Base-by-base conservation (phyloP, 2,329 filamentous ascomycete species). In the Colletotrichum euphorbiae region DNA sequence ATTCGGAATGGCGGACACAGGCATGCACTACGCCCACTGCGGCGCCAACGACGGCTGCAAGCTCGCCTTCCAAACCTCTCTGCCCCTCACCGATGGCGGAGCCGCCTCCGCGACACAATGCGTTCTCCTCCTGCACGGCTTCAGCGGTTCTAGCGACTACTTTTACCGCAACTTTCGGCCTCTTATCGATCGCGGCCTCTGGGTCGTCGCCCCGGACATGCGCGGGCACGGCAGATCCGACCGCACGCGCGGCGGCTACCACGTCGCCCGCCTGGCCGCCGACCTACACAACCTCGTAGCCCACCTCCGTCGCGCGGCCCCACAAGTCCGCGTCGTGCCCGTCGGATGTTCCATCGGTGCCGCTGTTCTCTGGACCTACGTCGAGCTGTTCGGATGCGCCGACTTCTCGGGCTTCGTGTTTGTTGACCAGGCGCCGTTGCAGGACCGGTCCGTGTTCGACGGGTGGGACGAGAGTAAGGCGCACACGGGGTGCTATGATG, bases 301-400 rank as follows among this genome's bases (percentile, higher is more conserved):
- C 1, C 73, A 76, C 51, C 72, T 80, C 1, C 73, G 64, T 15
- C 38, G 50, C 11, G 40, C 65, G 28, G 57, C 58, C 2, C 48
- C 45, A 9, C 11, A 42, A 15, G 19, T 70, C 24, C 69, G 69
- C 3, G 71, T 81, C 50, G 70, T 80, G 0, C 74, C 76, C 9
- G 77, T 81, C 0, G 80, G 80, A 8, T 81, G 79, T 71, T 80
- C 79, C 36, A 80, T 81, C 56, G 79, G 79, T 55, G 80, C 80
- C 6, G 80, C 79, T 1, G 74, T 81, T 6, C 71, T 81, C 6
- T 81, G 79, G 79, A 81, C 79, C 0, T 79, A 80, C 61, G 70
- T 77, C 6, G 80, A 81, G 73, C 74, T 81, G 1, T 81, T 80
- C 45, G 76, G 77, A 3, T 71, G 73, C 58, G 61, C 40, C 3